phyloP scores from a whole-genome alignment of 2,329 filamentous ascomycete species.

The Colletotrichum scovillei region DNA sequence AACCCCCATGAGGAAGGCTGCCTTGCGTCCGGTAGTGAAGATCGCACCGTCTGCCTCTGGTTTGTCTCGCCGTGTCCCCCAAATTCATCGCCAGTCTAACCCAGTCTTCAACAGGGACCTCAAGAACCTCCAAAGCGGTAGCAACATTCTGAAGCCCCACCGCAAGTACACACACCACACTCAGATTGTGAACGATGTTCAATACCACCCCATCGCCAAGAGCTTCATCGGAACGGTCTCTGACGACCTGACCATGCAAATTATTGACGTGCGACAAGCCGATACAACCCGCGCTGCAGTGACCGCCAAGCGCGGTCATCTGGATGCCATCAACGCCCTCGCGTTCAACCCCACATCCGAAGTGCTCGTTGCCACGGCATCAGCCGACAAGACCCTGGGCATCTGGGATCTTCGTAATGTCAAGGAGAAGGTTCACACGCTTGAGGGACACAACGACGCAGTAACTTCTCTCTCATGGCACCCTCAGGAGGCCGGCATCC shows the following conservation, averaged over 20 bases:
- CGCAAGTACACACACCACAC: slow-evolving; percentile 88
- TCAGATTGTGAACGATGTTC: slow-evolving; percentile 95
- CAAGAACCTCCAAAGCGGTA: slow-evolving; percentile 76
- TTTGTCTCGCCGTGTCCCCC: slow-evolving; percentile 51
- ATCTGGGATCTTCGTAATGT: slow-evolving; percentile 96
- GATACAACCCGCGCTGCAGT: slow-evolving; percentile 76
- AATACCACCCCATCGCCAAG: slow-evolving; percentile 89
- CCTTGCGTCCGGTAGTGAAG: slow-evolving; percentile 90
- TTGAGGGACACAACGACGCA: slow-evolving; percentile 88
- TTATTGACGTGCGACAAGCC: slow-evolving; percentile 83
- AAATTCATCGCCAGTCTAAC: slow-evolving; percentile 20
- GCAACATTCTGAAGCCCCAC: slow-evolving; percentile 76
- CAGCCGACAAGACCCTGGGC: slow-evolving; percentile 93
- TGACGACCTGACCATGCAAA: slow-evolving; percentile 92
- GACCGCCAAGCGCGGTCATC: slow-evolving; percentile 79
- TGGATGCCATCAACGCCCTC: slow-evolving; percentile 94
- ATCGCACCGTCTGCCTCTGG: slow-evolving; percentile 93
- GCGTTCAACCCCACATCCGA: slow-evolving; percentile 95
- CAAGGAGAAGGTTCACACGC: slow-evolving; percentile 87
- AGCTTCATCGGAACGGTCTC: slow-evolving; percentile 93
- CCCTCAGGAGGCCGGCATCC: slow-evolving; percentile 86
- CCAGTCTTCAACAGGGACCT: slow-evolving; percentile 72
- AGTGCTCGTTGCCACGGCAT: slow-evolving; percentile 89
- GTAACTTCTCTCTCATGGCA: slow-evolving; percentile 97
- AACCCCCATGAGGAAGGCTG: slow-evolving; percentile 85